These are phyloP conservation scores for Globisporangium nunn DNA, from an alignment of 352 stramenopile genomes.

Conservation along the genomic window DNA sequence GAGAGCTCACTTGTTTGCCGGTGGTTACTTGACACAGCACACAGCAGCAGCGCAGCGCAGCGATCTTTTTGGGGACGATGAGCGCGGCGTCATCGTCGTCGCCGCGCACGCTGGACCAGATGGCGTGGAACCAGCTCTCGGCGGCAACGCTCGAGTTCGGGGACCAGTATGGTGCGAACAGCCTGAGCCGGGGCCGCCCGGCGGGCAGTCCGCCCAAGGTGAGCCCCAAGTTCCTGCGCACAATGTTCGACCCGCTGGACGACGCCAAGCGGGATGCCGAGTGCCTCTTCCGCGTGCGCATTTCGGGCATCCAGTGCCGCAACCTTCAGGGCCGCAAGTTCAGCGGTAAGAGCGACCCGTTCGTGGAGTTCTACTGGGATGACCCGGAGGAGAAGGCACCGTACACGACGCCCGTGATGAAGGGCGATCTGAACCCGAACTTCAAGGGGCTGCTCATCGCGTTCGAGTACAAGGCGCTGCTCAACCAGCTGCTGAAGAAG, in stretches of 20 bases:
- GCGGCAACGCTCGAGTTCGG: conserved; percentile 71
- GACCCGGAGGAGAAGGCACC: conserved; percentile 55
- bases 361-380: conserved; percentile 87
- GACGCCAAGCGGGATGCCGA: conserved; percentile 51
- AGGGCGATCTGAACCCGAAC: conserved; percentile 82
- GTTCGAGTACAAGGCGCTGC: conserved; percentile 77
- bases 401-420: conserved; percentile 80
- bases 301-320: conserved; percentile 84
- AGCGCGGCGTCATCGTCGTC: conserved; percentile 28
- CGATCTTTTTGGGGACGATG: background rate
- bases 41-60: too few species aligned
- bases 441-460: conserved; percentile 83
- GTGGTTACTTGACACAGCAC: too few species aligned
- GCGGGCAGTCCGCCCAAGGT: conserved; percentile 22
- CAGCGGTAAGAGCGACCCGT: conserved; percentile 81
- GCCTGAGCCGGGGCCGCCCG: conserved; percentile 3
- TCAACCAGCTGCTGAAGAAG: conserved; percentile 51
- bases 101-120: conserved; percentile 39
- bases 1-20: too few species aligned
- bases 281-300: conserved; percentile 78
- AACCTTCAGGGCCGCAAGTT: conserved; percentile 78
- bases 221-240: conserved; percentile 59
- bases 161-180: conserved; percentile 44
- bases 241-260: conserved; percentile 51
- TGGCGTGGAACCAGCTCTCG: conserved; percentile 69